Conservation (phyloP, 2,329 filamentous ascomycete genomes). For the Aureobasidium sp. region DNA sequence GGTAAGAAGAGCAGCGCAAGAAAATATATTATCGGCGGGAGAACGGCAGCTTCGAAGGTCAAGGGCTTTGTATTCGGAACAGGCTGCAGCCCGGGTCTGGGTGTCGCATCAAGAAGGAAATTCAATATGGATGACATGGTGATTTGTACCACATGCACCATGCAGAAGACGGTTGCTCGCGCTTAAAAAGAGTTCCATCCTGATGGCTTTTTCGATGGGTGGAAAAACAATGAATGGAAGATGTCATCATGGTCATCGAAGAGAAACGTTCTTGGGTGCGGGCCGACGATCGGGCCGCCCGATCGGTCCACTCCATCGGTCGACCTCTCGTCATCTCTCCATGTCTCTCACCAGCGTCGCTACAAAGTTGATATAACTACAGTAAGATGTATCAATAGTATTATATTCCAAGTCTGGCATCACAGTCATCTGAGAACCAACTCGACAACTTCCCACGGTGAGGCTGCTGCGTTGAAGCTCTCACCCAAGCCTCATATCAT, state of each 20-base stretch:
- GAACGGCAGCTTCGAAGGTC: slow-evolving; percentile 30
- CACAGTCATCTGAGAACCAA: background rate
- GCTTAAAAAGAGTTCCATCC: slow-evolving; percentile 1
- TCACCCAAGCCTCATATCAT: background rate
- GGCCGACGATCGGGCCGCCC: background rate
- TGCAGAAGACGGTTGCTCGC: background rate
- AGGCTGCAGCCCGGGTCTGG: slow-evolving; percentile 31
- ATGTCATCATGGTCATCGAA: background rate
- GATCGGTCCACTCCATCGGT: background rate
- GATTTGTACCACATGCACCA: background rate
- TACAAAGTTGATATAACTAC: too few relatives aligned
- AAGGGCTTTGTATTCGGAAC: slow-evolving; percentile 33
- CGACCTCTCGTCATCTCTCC: too few relatives aligned
- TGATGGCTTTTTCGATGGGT: background rate
- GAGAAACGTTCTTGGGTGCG: background rate
- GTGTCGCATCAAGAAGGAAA: slow-evolving; percentile 13
- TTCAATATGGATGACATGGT: background rate
- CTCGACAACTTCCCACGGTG: background rate
- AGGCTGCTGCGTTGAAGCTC: background rate
- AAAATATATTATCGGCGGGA: slow-evolving; percentile 35
- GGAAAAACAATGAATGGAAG: slow-evolving; percentile 5
- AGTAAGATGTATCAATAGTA: background rate
- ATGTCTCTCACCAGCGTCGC: too few relatives aligned
- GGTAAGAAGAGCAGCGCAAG: slow-evolving; percentile 33
- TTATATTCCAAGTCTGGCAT: background rate